phyloP scores from a whole-genome alignment of 441 rosid species.

The Brassica balearica region DNA sequence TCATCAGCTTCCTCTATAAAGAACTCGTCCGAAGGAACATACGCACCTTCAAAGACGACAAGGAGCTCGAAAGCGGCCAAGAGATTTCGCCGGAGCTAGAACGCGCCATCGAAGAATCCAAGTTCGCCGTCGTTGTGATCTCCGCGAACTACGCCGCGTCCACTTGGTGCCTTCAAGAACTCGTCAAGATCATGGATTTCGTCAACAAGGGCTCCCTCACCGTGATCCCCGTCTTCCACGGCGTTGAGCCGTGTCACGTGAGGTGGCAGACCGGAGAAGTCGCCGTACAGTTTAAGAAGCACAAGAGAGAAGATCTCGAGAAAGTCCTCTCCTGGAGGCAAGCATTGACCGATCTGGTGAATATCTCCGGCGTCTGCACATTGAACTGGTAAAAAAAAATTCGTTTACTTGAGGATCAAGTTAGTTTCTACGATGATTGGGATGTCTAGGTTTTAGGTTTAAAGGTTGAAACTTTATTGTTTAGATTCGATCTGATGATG shows the following conservation, averaged over 20 bases:
- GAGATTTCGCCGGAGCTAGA: conserved; percentile 45
- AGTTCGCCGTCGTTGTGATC: conserved; percentile 47
- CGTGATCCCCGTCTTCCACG: conserved; percentile 50
- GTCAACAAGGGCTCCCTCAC: conserved; percentile 1
- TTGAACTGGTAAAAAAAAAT: conserved; percentile 28
- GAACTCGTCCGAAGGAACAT: conserved; percentile 35
- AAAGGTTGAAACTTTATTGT: neutral
- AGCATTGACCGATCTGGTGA: conserved; percentile 51
- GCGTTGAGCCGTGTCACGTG: conserved; percentile 51
- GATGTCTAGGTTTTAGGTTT: neutral
- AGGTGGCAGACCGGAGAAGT: conserved; percentile 45
- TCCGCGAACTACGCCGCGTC: conserved; percentile 50
- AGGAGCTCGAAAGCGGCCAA: conserved; percentile 48
- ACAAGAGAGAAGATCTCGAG: conserved; percentile 33
- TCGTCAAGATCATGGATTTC: conserved; percentile 47
- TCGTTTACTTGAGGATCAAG: neutral
- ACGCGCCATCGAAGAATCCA: conserved; percentile 50
- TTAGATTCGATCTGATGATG: neutral
- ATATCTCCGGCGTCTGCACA: conserved; percentile 53
- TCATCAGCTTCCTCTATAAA: conserved; percentile 47
- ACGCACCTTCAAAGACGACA: conserved; percentile 55
- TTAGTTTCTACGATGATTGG: neutral
- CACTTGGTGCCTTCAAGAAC: conserved; percentile 54
- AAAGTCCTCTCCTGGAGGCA: conserved; percentile 47
- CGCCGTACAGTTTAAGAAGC: conserved; percentile 37